phyloP scores from a whole-genome alignment of 371 early-diverging fungal genomes.

The Mucor piriformis region DNA sequence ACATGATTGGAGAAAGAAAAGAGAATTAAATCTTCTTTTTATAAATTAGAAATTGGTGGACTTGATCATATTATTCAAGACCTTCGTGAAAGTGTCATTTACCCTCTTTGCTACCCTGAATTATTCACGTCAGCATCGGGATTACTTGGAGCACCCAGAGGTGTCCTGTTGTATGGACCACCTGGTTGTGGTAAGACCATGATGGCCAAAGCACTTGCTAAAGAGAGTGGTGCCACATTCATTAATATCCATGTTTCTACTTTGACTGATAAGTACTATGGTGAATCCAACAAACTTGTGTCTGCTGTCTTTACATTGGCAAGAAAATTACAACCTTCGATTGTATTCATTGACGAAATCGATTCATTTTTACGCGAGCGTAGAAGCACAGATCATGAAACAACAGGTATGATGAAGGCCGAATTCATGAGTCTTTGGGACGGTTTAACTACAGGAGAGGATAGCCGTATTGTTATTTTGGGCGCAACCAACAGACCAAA shows the following conservation, averaged over 20 bases:
- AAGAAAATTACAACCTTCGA: conserved; percentile 90
- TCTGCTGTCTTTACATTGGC: conserved; percentile 93
- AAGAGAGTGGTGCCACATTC: conserved; percentile 94
- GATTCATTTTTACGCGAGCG: conserved; percentile 96
- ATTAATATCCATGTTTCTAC: conserved; percentile 96
- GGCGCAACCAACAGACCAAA: conserved; percentile 98
- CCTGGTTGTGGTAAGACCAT: conserved; percentile 98
- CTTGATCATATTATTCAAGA: conserved; percentile 89
- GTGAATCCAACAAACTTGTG: conserved; percentile 94
- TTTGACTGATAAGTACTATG: conserved; percentile 96
- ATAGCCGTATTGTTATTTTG: conserved; percentile 79
- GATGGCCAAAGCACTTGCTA: conserved; percentile 96
- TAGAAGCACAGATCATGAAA: conserved; percentile 91
- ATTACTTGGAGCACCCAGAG: conserved; percentile 92
- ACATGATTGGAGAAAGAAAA: neutral
- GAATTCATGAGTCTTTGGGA: conserved; percentile 99
- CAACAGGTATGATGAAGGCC: conserved; percentile 97
- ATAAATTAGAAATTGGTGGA: conserved; percentile 84
- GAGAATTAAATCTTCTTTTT: neutral
- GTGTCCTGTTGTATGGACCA: conserved; percentile 93
- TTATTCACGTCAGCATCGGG: conserved; percentile 85
- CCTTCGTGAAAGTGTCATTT: conserved; percentile 93
- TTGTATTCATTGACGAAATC: conserved; percentile 98
- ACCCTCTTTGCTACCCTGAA: conserved; percentile 90
- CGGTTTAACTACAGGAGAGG: conserved; percentile 85